Conservation (phyloP, 2,329 filamentous ascomycete species). For the Phyllosticta citribraziliensis region DNA sequence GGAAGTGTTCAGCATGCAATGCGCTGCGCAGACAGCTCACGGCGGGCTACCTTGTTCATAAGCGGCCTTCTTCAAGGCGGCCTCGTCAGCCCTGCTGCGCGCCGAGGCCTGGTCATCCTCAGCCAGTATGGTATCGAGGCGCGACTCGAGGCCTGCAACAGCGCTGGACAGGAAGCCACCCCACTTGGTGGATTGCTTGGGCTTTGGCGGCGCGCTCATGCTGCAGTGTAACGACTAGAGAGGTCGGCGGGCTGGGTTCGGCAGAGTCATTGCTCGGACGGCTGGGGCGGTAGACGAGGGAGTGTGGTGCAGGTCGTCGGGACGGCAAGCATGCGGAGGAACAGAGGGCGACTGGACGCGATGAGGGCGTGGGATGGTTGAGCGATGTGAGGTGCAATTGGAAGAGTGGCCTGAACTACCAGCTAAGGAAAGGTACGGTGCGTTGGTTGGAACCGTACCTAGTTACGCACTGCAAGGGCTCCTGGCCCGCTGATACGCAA, state of each 20-base stretch:
- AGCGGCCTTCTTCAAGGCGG: conserved; percentile 22
- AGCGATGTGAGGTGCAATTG: neutral
- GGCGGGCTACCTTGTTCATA: conserved; percentile 24
- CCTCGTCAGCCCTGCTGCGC: conserved; percentile 30
- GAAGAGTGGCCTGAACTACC: conserved; percentile 7
- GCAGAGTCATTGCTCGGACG: conserved; percentile 11
- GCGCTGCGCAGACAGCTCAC: neutral
- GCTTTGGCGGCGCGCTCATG: conserved; percentile 13
- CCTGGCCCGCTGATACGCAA: neutral
- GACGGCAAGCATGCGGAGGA: conserved; percentile 5
- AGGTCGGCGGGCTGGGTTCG: conserved; percentile 4
- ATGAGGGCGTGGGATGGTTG: neutral
- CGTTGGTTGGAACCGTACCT: neutral
- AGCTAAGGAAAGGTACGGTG: neutral
- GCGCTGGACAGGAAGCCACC: conserved; percentile 69
- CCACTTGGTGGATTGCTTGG: conserved; percentile 26
- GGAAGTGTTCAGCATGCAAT: conserved; percentile 15
- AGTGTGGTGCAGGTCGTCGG: conserved; percentile 2
- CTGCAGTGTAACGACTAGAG: conserved; percentile 8
- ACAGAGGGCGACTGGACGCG: neutral
- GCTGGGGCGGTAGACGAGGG: neutral
- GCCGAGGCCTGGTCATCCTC: conserved; percentile 56
- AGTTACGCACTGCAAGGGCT: neutral
- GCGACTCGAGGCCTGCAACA: conserved; percentile 86
- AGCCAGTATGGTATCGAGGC: conserved; percentile 81